These are phyloP conservation scores for Stephania japonica DNA, from an alignment of 164 flowering plant genomes.

Conservation along the genomic window DNA sequence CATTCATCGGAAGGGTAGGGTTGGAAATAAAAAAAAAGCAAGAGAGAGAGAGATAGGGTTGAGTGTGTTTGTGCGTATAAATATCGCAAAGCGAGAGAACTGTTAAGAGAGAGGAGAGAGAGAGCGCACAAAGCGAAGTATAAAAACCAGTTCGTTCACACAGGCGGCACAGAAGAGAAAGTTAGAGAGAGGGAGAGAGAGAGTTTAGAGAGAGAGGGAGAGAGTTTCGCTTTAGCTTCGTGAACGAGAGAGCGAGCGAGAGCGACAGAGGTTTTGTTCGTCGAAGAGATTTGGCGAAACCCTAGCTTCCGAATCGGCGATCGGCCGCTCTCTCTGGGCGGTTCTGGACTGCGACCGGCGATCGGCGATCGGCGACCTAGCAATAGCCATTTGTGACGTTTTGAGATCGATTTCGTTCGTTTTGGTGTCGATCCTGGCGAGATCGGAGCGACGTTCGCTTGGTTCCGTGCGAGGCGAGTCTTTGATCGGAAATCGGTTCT, in stretches of 20 bases:
- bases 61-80: not conserved
- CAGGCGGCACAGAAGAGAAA: slow-evolving; percentile 3
- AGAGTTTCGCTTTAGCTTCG: not conserved
- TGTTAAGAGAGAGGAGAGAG: not conserved
- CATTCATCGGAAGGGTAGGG: not conserved
- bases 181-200: slow-evolving; percentile 7
- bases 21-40: not conserved
- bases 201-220: no score
- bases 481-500: not conserved
- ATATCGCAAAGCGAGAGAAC: slow-evolving; percentile 2
- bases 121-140: not conserved
- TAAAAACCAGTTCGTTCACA: not conserved
- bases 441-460: not conserved
- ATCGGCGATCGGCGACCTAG: not conserved
- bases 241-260: not conserved
- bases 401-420: not conserved
- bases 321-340: not conserved
- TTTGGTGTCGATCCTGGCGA: not conserved
- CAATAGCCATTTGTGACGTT: not conserved
- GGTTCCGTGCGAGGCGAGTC: not conserved
- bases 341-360: not conserved
- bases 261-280: not conserved
- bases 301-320: slow-evolving; percentile 9
- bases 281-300: not conserved
- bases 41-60: not conserved